phyloP scores from a whole-genome alignment of 768 basidiomycete genomes.

The Leccinum incarnatum region DNA sequence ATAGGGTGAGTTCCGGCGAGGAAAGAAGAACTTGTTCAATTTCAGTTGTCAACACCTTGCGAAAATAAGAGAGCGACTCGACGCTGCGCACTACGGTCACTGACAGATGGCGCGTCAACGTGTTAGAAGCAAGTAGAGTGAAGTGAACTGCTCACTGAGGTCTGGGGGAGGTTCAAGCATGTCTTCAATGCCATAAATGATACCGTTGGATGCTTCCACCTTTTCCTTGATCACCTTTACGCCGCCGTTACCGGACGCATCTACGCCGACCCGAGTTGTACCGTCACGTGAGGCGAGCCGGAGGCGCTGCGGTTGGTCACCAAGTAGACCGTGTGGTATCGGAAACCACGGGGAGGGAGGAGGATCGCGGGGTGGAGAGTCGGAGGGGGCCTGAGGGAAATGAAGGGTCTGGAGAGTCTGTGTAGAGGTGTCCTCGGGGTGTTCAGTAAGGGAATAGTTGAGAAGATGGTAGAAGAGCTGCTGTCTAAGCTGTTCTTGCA shows the following conservation, averaged over 20 bases:
- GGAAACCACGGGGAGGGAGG: constrained; percentile 87
- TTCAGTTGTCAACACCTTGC: constrained; percentile 63
- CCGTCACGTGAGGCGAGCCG: constrained; percentile 44
- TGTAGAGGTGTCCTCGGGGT: constrained; percentile 39
- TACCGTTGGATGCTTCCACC: constrained; percentile 68
- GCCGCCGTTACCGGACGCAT: constrained; percentile 80
- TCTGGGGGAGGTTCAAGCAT: constrained; percentile 74
- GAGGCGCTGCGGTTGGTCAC: constrained; percentile 77
- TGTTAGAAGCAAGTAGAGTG: background rate
- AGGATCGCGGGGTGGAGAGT: constrained; percentile 63
- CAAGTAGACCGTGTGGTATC: constrained; percentile 75
- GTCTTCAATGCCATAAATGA: constrained; percentile 68
- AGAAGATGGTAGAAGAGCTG: constrained; percentile 93
- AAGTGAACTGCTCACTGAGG: constrained; percentile 52
- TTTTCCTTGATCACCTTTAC: constrained; percentile 55
- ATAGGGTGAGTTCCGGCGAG: constrained; percentile 77
- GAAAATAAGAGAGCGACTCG: constrained; percentile 68
- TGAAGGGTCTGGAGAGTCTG: constrained; percentile 59
- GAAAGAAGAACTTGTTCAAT: constrained; percentile 56
- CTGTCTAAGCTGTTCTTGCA: constrained; percentile 80
- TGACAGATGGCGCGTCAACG: constrained; percentile 28
- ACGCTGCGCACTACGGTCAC: constrained; percentile 60
- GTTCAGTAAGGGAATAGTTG: constrained; percentile 64
- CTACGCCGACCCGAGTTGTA: constrained; percentile 61
- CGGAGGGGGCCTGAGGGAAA: constrained; percentile 56